Evolutionary conservation across 2,329 filamentous ascomycete genomes (phyloP), one percentile per base, ranked within the genome.

Genomic region (Calonectria pseudoturangicola): DNA sequence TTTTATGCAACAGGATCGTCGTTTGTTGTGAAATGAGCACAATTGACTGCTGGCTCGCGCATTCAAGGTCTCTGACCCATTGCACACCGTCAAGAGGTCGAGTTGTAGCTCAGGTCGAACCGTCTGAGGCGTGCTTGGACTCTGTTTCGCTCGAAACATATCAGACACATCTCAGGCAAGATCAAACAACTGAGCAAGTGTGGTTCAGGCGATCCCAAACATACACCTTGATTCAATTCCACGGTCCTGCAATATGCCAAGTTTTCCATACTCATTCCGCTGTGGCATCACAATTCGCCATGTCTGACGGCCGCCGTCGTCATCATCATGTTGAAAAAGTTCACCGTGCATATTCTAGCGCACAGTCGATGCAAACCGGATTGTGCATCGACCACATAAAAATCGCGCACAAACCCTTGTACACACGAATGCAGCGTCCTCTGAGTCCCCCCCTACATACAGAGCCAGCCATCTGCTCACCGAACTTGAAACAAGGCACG

Each of bases 401-500:
- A 62, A 47, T 63, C 27, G 39, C 58, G 39, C 58, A 63, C 25
- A 63, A 54, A 47, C 25, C 30, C 30, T 33, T 33, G 30, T 33
- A 27, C 58, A 7, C 16, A 25, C 39, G 13, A 63, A 63, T 47
- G 58, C 41, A 63, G 58, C 41, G 21, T 45, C 16, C 25, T 6
- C 41, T n/a, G 4, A 15, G n/a, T 47, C 36, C 12, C 13, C 25
- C 30, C 27, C n/a, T 28, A 15, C 36, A 39, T 43, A 63, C 21
- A 21, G 21, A 2, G 21, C 21, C 21, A 21, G n/a, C 27, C 58
- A 47, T 45, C 58, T 33, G 58, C 39, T 63, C 69, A 73, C 69
- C 69, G 69, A 73, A 66, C 51, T 65, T 78, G 76, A 78, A 79
- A 78, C 76, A 77, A 72, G 63, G 68, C 60, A 73, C 43, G 71